These are phyloP conservation scores for Macrocybe gigantea DNA, from an alignment of 768 basidiomycete species.

Conservation along the genomic window DNA sequence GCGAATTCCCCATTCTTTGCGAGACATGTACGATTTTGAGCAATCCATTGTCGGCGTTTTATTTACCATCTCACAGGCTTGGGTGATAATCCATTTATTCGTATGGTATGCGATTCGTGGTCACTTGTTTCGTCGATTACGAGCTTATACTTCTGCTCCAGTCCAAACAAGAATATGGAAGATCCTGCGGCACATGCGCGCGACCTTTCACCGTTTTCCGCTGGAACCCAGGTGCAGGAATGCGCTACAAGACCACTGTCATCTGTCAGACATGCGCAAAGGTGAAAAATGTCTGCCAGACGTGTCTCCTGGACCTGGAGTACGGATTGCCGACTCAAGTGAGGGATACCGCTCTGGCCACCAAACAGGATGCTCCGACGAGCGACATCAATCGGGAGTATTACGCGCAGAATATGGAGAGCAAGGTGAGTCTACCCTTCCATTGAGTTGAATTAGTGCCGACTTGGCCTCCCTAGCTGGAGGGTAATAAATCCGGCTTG, in stretches of 20 bases:
- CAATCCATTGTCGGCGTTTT: neutral
- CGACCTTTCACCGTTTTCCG: constrained; percentile 96
- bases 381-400: constrained; percentile 98
- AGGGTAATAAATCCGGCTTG: constrained; percentile 61
- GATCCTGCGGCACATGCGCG: constrained; percentile 96
- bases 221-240: constrained; percentile 95
- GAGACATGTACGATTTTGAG: constrained; percentile 68
- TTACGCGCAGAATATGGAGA: constrained; percentile 88
- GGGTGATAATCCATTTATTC: constrained; percentile 86
- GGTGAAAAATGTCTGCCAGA: constrained; percentile 95
- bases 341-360: constrained; percentile 86
- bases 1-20: constrained; percentile 90
- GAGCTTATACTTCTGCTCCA: constrained; percentile 22
- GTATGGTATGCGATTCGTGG: constrained; percentile 62
- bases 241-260: constrained; percentile 94
- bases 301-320: constrained; percentile 93
- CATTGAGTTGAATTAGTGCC: neutral
- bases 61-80: constrained; percentile 45
- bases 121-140: neutral
- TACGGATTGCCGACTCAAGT: constrained; percentile 97
- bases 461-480: constrained; percentile 42
- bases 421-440: constrained; percentile 47
- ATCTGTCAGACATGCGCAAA: constrained; percentile 97
- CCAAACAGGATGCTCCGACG: constrained; percentile 84
- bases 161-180: constrained; percentile 96